A percentile compares a stretch with the other conserved stretches of the same genome.
These are phyloP conservation scores for Pythium biforme DNA, from an alignment of 352 stramenopile species.

Conservation along the genomic window DNA sequence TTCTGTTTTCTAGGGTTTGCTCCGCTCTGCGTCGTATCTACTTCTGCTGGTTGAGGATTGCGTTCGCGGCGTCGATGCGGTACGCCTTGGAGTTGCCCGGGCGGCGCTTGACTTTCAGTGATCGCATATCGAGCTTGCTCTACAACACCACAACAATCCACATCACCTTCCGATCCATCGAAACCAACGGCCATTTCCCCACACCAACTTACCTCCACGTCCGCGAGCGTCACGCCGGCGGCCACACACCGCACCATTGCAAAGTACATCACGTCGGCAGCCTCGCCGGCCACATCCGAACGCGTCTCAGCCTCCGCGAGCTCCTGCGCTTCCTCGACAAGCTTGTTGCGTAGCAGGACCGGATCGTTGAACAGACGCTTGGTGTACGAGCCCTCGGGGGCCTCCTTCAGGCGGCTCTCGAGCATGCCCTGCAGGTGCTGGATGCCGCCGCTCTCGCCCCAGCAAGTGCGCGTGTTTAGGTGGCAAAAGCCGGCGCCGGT, in stretches of 20 bases:
- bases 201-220: slow-evolving; percentile 74
- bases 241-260: slow-evolving; percentile 92
- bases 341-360: slow-evolving; percentile 92
- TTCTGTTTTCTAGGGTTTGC: not conserved
- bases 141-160: slow-evolving; percentile 15
- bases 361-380: slow-evolving; percentile 95
- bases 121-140: slow-evolving; percentile 90
- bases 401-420: slow-evolving; percentile 77
- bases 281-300: slow-evolving; percentile 91
- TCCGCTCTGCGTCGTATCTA: slow-evolving; percentile 1
- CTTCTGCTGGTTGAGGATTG: slow-evolving; percentile 60
- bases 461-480: slow-evolving; percentile 93
- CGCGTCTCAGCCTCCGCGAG: slow-evolving; percentile 85
- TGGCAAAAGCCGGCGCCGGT: slow-evolving; percentile 73
- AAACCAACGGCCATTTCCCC: not conserved
- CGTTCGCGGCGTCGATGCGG: slow-evolving; percentile 76
- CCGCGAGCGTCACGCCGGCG: slow-evolving; percentile 90
- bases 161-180: not conserved
- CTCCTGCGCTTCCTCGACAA: slow-evolving; percentile 96
- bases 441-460: slow-evolving; percentile 86
- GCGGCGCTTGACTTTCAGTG: slow-evolving; percentile 91
- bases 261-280: slow-evolving; percentile 97
- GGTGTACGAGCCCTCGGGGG: slow-evolving; percentile 94
- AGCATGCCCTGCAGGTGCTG: slow-evolving; percentile 90
- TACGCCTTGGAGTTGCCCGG: slow-evolving; percentile 88